Evolutionary conservation across 108 stramenopile species (phyloP).

Genomic region (Cyclotella sp.): DNA sequence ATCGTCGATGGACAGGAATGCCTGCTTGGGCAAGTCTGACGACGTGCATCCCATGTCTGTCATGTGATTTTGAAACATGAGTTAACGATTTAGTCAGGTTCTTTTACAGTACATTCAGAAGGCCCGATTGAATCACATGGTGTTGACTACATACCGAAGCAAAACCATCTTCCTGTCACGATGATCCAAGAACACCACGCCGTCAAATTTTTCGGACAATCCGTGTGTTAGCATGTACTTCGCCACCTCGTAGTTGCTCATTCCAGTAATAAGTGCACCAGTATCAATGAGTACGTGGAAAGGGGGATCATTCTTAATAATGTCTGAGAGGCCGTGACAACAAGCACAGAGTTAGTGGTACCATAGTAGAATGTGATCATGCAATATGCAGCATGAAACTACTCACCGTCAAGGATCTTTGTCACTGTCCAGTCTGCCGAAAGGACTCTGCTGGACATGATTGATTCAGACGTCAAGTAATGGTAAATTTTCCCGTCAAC

Average conservation of each 20-base stretch:
- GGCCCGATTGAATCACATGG: neutral
- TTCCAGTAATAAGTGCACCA: slow-evolving; percentile 96
- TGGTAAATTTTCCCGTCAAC: slow-evolving; percentile 97
- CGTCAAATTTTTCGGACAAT: slow-evolving; percentile 82
- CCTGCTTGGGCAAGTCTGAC: slow-evolving; percentile 89
- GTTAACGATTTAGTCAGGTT: neutral
- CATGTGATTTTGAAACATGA: neutral
- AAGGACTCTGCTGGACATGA: slow-evolving; percentile 78
- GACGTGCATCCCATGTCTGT: slow-evolving; percentile 80
- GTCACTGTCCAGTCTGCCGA: slow-evolving; percentile 80
- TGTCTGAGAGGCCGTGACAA: slow-evolving; percentile 1
- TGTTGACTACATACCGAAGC: slow-evolving; percentile 4
- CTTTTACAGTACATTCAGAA: neutral
- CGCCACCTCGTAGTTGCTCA: slow-evolving; percentile 96
- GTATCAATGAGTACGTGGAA: slow-evolving; percentile 95
- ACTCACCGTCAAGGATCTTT: slow-evolving; percentile 69
- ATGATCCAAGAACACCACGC: slow-evolving; percentile 95
- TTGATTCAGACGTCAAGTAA: slow-evolving; percentile 88
- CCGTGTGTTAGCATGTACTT: slow-evolving; percentile 83
- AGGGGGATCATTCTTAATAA: slow-evolving; percentile 80
- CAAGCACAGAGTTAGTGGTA: neutral
- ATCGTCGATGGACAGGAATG: slow-evolving; percentile 84
- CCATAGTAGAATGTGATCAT: neutral
- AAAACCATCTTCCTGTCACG: slow-evolving; percentile 94
- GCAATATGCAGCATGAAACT: no score